Evolutionary conservation across 2,329 filamentous ascomycete species (phyloP).

Genomic region (Verticillium klebahnii): DNA sequence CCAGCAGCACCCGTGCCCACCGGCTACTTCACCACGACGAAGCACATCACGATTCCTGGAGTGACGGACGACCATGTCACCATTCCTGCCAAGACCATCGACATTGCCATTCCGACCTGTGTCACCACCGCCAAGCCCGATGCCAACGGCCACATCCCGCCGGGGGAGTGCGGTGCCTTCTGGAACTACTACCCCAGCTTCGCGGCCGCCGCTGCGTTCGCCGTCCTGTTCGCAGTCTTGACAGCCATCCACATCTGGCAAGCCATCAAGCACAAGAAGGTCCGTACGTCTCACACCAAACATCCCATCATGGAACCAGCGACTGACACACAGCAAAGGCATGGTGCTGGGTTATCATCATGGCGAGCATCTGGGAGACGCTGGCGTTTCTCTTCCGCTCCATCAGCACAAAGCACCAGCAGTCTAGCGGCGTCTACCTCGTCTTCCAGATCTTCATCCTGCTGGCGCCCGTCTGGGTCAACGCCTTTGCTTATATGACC

Average conservation of each 20-base stretch:
- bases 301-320: neutral
- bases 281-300: constrained; percentile 9
- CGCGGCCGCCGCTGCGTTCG: constrained; percentile 21
- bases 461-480: constrained; percentile 25
- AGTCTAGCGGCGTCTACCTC: constrained; percentile 16
- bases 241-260: constrained; percentile 16
- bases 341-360: constrained; percentile 31
- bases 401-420: constrained; percentile 21
- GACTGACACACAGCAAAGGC: constrained; percentile 7
- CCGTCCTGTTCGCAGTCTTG: constrained; percentile 19
- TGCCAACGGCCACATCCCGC: constrained; percentile 25
- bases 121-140: constrained; percentile 27
- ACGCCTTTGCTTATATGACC: constrained; percentile 57
- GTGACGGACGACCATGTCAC: constrained; percentile 21
- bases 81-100: constrained; percentile 24
- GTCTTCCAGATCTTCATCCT: constrained; percentile 22
- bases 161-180: constrained; percentile 17
- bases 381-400: constrained; percentile 13
- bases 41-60: constrained; percentile 21
- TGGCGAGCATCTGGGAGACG: constrained; percentile 26
- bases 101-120: constrained; percentile 28
- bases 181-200: constrained; percentile 28
- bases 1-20: constrained; percentile 1
- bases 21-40: constrained; percentile 20
- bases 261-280: constrained; percentile 14